A percentile compares a stretch with the other conserved stretches of the same genome.
phyloP scores from a whole-genome alignment of 208 protist genomes.

The Crithidia bombi region DNA sequence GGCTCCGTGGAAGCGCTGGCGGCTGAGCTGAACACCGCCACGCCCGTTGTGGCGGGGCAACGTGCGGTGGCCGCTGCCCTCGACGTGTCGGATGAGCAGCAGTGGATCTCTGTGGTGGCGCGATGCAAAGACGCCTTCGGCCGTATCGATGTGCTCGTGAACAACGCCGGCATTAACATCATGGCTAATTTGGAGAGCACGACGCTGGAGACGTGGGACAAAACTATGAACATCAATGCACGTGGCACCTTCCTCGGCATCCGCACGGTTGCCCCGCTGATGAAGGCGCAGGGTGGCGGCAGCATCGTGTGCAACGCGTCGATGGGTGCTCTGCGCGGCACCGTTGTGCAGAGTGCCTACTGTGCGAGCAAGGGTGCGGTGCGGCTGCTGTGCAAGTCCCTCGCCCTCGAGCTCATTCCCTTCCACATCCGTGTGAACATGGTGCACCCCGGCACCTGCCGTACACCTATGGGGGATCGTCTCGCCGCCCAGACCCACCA shows the following conservation, averaged over 20 bases:
- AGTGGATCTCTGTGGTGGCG: background rate
- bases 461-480: background rate
- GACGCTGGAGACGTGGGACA: background rate
- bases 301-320: conserved; percentile 2
- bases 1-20: background rate
- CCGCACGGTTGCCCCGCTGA: background rate
- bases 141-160: conserved; percentile 4
- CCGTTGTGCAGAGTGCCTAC: background rate
- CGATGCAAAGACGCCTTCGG: background rate
- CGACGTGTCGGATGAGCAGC: background rate
- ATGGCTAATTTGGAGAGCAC: background rate
- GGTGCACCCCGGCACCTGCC: background rate
- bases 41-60: background rate
- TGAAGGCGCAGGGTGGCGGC: conserved; percentile 7
- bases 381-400: background rate
- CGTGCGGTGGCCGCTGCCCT: background rate
- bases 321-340: background rate
- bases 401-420: background rate
- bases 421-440: background rate
- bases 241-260: conserved; percentile 2
- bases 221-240: conserved; percentile 1
- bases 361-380: background rate
- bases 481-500: background rate
- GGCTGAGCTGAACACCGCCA: background rate
- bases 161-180: conserved; percentile 3